Evolutionary conservation across 768 basidiomycete species (phyloP), one percentile per base, ranked within the genome.

Genomic region (Mycena filopes): DNA sequence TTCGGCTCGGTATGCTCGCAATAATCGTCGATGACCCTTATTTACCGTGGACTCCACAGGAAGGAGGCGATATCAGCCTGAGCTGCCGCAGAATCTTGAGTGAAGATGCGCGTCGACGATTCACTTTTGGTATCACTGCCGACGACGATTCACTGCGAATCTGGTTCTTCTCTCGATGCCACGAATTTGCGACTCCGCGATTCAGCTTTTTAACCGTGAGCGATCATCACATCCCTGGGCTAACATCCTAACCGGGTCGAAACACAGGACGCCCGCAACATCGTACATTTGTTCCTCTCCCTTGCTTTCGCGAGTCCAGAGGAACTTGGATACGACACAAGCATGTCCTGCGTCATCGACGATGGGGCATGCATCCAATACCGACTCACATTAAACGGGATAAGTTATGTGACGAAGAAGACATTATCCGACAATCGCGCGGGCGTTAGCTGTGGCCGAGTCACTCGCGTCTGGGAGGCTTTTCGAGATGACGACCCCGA

Each of bases 401-500:
- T 6, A 5, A 20, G 6, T 3, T 58, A 47, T 18, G n/a, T 49
- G 13, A 48, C 56, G 21, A 58, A 36, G 45, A 16, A 40, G 28
- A 13, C 48, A 1, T 20, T 58, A 2, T 47, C 41, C 7, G 56
- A 58, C 10, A 18, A 40, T 21, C 33, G 47, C 18, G 15, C 45
- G 16, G 46, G 48, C 8, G 46, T 8, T 4, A 40, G 33, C 31
- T 36, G 45, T n/a, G 56, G 56, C 5, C 45, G 47, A 47, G 21
- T 46, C n/a, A 58, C 56, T n/a, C 56, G 56, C 20, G 56, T 58
- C 16, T 58, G 56, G 56, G 56, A 58, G 26, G 56, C 56, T 2
- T 58, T 48, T 40, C 46, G 33, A 9, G 56, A 58, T 18, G 56
- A 48, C 36, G 56, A 58, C 28, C 45, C 46, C 20, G 46, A 49